Evolutionary conservation across 768 basidiomycete species (phyloP).

Genomic region (Basidioascus undulatus): DNA sequence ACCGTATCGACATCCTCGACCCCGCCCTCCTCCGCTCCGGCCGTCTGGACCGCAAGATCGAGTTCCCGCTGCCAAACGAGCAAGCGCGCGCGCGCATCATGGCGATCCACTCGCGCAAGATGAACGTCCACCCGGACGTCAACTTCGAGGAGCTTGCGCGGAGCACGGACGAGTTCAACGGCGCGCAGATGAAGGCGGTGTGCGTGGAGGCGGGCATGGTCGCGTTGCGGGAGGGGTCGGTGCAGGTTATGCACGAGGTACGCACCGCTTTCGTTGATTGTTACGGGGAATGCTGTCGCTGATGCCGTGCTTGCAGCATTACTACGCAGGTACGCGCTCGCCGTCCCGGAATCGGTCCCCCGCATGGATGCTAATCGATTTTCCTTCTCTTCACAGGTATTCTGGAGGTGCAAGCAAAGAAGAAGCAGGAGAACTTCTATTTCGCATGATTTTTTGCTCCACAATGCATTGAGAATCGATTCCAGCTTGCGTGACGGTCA

Average conservation of each 20-base stretch:
- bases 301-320: conserved; percentile 12
- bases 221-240: conserved; percentile 74
- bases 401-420: conserved; percentile 80
- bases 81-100: conserved; percentile 87
- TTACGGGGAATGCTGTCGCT: background rate
- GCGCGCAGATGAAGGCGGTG: conserved; percentile 84
- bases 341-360: background rate
- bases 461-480: too few species aligned
- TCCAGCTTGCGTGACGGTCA: too few species aligned
- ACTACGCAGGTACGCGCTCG: conserved; percentile 27
- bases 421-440: conserved; percentile 95
- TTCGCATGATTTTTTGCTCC: conserved; percentile 43
- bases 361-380: background rate
- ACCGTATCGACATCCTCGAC: conserved; percentile 94
- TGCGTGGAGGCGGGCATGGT: conserved; percentile 99
- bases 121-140: conserved; percentile 64
- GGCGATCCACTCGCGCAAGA: conserved; percentile 91
- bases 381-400: conserved; percentile 15
- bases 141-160: conserved; percentile 93
- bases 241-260: too few species aligned
- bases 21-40: conserved; percentile 95
- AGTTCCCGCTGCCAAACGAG: conserved; percentile 91
- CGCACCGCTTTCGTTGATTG: conserved; percentile 20
- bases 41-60: conserved; percentile 91
- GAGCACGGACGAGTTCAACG: conserved; percentile 96